Evolutionary conservation across 2,329 filamentous ascomycete genomes (phyloP).

Genomic region (Balansia obtecta): DNA sequence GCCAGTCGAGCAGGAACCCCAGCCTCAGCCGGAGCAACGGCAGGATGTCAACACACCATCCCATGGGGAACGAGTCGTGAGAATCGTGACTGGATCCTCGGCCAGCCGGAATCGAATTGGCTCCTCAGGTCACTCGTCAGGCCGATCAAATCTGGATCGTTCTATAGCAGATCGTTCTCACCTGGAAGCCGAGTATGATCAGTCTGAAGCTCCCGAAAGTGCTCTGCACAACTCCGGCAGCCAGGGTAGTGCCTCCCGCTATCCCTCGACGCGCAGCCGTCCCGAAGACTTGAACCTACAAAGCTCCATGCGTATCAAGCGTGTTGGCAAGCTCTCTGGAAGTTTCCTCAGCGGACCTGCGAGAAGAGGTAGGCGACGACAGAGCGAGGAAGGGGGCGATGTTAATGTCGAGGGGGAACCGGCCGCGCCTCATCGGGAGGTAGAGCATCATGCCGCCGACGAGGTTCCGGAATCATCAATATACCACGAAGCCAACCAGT

Average conservation of each 20-base stretch:
- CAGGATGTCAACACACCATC: slow-evolving; percentile 41
- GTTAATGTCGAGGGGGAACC: slow-evolving; percentile 29
- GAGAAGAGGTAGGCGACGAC: slow-evolving; percentile 55
- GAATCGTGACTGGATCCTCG: slow-evolving; percentile 41
- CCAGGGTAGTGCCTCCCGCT: slow-evolving; percentile 41
- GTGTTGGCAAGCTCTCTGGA: slow-evolving; percentile 61
- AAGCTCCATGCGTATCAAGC: slow-evolving; percentile 65
- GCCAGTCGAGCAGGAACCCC: slow-evolving; percentile 25
- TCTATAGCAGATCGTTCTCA: slow-evolving; percentile 21
- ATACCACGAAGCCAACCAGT: slow-evolving; percentile 30
- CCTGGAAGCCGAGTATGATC: slow-evolving; percentile 33
- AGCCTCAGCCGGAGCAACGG: slow-evolving; percentile 19
- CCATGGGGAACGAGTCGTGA: slow-evolving; percentile 38
- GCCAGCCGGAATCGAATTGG: slow-evolving; percentile 26
- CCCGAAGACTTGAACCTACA: slow-evolving; percentile 56
- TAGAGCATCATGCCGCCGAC: slow-evolving; percentile 26
- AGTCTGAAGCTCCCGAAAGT: slow-evolving; percentile 36
- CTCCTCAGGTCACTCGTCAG: slow-evolving; percentile 24
- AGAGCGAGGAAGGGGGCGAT: slow-evolving; percentile 54
- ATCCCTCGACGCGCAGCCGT: slow-evolving; percentile 36
- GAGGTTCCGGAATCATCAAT: slow-evolving; percentile 30
- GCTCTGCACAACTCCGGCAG: slow-evolving; percentile 33
- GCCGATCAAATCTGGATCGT: slow-evolving; percentile 21
- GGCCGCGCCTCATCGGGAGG: slow-evolving; percentile 27
- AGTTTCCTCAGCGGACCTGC: slow-evolving; percentile 72